Evolutionary conservation across 139 green algal genomes (phyloP).

Genomic region (Raphidocelis subcapitata): DNA sequence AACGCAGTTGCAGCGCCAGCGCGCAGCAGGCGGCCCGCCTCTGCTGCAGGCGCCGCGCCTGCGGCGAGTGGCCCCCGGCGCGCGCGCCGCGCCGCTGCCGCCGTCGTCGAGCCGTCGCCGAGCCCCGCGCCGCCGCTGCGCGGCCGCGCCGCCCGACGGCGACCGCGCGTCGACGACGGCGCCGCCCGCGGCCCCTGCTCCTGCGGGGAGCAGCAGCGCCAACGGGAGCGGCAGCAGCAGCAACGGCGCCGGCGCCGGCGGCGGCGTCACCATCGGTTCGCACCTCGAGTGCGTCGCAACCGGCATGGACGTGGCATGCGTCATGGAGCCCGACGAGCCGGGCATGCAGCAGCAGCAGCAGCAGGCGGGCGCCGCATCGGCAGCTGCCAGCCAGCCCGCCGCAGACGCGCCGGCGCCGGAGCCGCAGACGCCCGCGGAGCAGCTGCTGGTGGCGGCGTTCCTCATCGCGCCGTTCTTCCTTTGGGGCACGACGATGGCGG

Average conservation of each 20-base stretch:
- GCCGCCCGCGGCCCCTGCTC: too few species aligned
- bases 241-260: neutral
- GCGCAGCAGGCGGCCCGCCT: too few species aligned
- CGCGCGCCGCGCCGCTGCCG: too few species aligned
- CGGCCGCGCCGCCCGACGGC: too few species aligned
- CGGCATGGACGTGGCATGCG: slow-evolving; percentile 44
- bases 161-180: too few species aligned
- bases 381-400: too few species aligned
- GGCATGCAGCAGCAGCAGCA: slow-evolving; percentile 19
- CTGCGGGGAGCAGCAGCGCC: neutral
- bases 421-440: neutral
- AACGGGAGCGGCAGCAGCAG: neutral
- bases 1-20: too few species aligned
- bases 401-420: neutral
- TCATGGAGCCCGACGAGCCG: slow-evolving; percentile 21
- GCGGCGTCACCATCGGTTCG: neutral
- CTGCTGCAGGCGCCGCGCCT: too few species aligned
- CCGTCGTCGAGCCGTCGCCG: too few species aligned
- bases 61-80: too few species aligned
- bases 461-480: slow-evolving; percentile 96
- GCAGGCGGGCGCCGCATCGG: neutral
- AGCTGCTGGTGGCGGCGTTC: slow-evolving; percentile 43
- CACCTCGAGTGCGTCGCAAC: slow-evolving; percentile 43
- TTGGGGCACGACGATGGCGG: slow-evolving; percentile 95
- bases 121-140: too few species aligned